phyloP scores from a whole-genome alignment of 305 asterid genomes.

The Fraxinus paxiana region DNA sequence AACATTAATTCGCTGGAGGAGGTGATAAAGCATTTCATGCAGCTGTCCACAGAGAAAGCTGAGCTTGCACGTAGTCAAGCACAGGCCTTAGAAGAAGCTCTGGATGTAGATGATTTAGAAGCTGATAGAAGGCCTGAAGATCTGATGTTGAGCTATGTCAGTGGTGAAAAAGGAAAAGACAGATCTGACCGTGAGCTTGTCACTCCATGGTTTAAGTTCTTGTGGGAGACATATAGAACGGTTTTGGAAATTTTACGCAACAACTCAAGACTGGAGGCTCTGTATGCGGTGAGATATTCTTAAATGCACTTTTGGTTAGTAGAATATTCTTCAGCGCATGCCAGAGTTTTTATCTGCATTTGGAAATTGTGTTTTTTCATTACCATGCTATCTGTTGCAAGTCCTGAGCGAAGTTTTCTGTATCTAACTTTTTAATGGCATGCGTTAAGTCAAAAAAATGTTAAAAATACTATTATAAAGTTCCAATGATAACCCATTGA shows the following conservation, averaged over 20 bases:
- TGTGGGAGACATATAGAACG: conserved; percentile 97
- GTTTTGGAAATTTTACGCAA: conserved; percentile 83
- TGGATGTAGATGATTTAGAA: conserved; percentile 89
- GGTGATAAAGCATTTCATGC: conserved; percentile 97
- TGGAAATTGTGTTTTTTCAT: background rate
- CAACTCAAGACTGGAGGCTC: conserved; percentile 84
- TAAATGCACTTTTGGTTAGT: background rate
- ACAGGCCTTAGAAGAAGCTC: conserved; percentile 81
- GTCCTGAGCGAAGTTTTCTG: background rate
- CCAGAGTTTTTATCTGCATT: background rate
- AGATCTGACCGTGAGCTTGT: conserved; percentile 94
- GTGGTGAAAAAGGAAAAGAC: conserved; percentile 97
- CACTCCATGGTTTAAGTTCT: conserved; percentile 96
- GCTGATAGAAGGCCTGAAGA: conserved; percentile 97
- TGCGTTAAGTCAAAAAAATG: background rate
- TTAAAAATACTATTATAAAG: background rate
- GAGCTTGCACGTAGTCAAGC: conserved; percentile 87
- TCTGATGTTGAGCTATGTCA: conserved; percentile 89
- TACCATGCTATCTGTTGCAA: background rate
- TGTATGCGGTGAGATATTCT: conserved; percentile 65
- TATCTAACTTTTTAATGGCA: background rate
- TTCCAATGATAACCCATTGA: background rate
- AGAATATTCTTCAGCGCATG: conserved; percentile 4
- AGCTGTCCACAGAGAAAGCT: conserved; percentile 85
- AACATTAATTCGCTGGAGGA: conserved; percentile 87